phyloP scores from a whole-genome alignment of 176 grass and related monocot genomes.

The Dactylis glomerata region DNA sequence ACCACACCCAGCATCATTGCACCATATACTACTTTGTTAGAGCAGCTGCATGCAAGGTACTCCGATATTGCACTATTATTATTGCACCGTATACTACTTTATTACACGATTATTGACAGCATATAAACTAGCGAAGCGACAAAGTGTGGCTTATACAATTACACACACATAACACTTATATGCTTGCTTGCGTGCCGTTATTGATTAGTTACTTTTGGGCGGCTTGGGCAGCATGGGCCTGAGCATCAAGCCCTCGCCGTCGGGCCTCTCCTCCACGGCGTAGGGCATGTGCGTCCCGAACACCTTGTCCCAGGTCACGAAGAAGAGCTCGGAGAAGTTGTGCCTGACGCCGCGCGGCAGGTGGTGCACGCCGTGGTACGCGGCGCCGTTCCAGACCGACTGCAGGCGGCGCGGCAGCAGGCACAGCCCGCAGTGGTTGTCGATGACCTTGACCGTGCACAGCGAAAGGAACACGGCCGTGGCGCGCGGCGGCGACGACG shows the following conservation, averaged over 20 bases:
- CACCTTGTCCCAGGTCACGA: slow-evolving; percentile 15
- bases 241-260: background rate
- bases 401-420: slow-evolving; percentile 2
- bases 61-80: too few species aligned
- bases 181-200: background rate
- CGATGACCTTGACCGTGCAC: background rate
- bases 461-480: background rate
- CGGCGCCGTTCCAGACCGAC: background rate
- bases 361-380: slow-evolving; percentile 16
- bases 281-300: slow-evolving; percentile 27
- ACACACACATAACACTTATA: too few species aligned
- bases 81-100: too few species aligned
- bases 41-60: too few species aligned
- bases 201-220: background rate
- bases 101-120: too few species aligned
- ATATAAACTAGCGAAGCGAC: too few species aligned
- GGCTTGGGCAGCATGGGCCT: background rate
- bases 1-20: too few species aligned
- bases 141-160: too few species aligned
- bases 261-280: background rate
- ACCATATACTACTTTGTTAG: too few species aligned
- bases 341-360: background rate
- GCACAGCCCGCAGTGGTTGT: slow-evolving; percentile 1
- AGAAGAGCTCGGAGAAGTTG: slow-evolving; percentile 14
- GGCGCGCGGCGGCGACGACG: background rate